Base-by-base conservation (phyloP, 805 yeast genomes). In the Diddensiella caesifluorescens region DNA sequence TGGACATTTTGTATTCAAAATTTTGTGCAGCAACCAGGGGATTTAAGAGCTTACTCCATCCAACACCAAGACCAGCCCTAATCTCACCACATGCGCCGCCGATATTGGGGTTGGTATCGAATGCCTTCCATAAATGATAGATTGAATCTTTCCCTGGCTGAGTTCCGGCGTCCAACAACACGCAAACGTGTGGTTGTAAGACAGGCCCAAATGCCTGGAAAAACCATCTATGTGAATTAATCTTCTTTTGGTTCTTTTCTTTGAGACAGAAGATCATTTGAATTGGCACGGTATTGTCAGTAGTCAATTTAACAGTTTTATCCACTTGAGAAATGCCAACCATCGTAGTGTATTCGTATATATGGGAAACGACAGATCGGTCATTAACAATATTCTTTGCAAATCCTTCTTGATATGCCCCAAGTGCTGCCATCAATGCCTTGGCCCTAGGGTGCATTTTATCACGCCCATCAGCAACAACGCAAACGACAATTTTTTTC, bases 41-140 rank as follows among this genome's bases (percentile, higher is more conserved):
- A 58, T 90, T 90, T 12, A 80, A 50, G 33, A 90, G 65, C 35
- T 72, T 69, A 35, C 57, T 61, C 46, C 70, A 74, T 9, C 68
- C 71, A 18, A 67, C 68, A 2, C 97, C 97, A 41, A 89, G 66
- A 61, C 82, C 79, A 0, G 92, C 94, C 50, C 79, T 81, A 63
- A 92, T 90, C 60, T 92, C 97, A 41, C 98, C 98, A 75, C 98
- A 90, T 1, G 97, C 95, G 29, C 98, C 98, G 2, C 95, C 98
- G 16, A 90, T 94, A 41, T 78, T 74, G 1, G 87, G 82, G 53
- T 79, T 73, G 46, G 70, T 70, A 48, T 76, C 77, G 57, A 90
- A 92, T 30, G 89, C 76, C 60, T 79, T 80, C 98, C 98, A 90
- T 43, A 92, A 65, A 52, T 85, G 83, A 61, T 85, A 89, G 39